phyloP scores from a whole-genome alignment of 164 flowering plant species.

The Stephania cephalantha region DNA sequence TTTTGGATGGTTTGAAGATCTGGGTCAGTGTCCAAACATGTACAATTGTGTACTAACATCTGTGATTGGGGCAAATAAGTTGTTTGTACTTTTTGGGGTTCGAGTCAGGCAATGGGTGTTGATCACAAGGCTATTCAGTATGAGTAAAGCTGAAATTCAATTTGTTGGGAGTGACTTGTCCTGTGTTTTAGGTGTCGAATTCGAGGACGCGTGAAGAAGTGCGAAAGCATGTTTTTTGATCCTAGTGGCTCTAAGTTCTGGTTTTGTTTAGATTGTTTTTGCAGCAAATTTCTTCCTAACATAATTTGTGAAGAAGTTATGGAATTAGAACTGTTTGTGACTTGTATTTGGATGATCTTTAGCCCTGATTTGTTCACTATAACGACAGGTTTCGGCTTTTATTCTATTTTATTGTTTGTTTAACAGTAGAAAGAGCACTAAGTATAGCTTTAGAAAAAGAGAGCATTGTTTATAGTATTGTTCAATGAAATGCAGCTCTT shows the following conservation, averaged over 20 bases:
- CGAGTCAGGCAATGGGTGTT: not conserved
- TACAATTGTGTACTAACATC: not conserved
- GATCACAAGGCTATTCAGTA: not conserved
- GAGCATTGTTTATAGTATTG: too few species aligned
- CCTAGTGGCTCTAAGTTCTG: not conserved
- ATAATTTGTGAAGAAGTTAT: not conserved
- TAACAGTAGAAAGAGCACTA: not conserved
- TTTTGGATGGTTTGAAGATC: conserved; percentile 5
- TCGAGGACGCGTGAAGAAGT: not conserved
- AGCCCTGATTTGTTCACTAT: not conserved
- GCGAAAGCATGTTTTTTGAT: not conserved
- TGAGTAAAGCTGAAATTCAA: not conserved
- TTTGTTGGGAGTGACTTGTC: not conserved
- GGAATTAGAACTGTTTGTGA: not conserved
- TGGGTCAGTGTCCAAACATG: not conserved
- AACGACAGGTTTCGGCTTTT: not conserved
- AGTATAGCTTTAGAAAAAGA: not conserved
- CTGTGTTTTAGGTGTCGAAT: not conserved
- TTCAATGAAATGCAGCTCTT: not conserved
- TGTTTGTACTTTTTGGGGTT: not conserved
- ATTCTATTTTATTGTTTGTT: not conserved
- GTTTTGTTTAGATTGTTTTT: not conserved
- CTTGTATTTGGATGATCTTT: not conserved
- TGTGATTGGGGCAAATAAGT: not conserved
- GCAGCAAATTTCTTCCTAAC: not conserved